Evolutionary conservation across 2,329 filamentous ascomycete species (phyloP), one percentile per base, ranked within the genome.

Genomic region (Fusarium sp.): DNA sequence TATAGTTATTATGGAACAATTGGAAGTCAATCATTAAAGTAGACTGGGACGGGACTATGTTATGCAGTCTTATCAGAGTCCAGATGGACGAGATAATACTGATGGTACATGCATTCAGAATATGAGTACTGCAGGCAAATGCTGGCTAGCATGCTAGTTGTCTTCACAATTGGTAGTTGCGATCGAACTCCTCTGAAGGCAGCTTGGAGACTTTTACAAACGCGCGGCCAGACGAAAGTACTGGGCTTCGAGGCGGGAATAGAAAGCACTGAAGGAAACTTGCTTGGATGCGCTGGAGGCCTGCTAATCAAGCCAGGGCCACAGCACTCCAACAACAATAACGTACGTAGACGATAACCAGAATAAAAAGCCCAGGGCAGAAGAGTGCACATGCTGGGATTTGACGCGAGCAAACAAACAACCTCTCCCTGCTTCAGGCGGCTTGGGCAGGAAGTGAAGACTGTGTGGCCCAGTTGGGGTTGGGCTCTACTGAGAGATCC

Each of bases 401-500:
- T 26, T 33, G 52, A 45, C 13, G 14, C 18, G 53, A 44, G n/a
- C 18, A 20, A 44, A 38, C 26, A 49, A 37, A 41, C 48, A 56
- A 42, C 46, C 27, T 42, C 38, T 30, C n/a, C 32, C 14, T 44
- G 33, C 18, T 44, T 37, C 50, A 56, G 45, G 56, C 20, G 37
- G 45, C 44, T 37, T 45, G 15, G 41, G 32, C 32, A 38, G 35
- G 33, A 56, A 33, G 40, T 30, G 17, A 42, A 65, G 33, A 42
- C 15, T 27, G 13, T 15, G 26, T 15, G 26, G 46, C 35, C 33
- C 13, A 5, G 45, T 26, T 53, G 23, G 45, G 50, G 45, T 44
- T 23, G 38, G 40, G 58, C 26, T 67, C 40, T 59, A 23, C 44
- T 63, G 57, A 67, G 63, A 67, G 67, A 67, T 70, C 44, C 62